Base-by-base conservation (phyloP, 2,329 filamentous ascomycete genomes). In the Colletotrichum sp. region DNA sequence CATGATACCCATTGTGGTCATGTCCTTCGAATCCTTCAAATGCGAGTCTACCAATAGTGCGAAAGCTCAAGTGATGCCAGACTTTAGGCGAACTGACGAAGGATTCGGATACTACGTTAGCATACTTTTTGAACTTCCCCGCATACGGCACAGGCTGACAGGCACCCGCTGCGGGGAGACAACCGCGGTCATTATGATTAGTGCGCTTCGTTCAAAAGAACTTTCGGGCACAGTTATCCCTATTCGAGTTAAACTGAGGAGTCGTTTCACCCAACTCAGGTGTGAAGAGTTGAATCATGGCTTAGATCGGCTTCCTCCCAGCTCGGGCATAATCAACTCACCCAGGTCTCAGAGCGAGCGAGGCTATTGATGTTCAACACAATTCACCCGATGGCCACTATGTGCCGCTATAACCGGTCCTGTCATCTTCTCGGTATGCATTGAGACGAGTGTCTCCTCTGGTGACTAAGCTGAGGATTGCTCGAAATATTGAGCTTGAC, bases 181-280 rank as follows among this genome's bases (percentile, higher is more conserved):
- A 24, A 16, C 28, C n/a, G 30, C 18, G 3, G 13, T 13, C 2
- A 15, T 62, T 36, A 13, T 62, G 30, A 62, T 62, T 62, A 34
- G 28, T 62, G 59, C 59, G 59, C 59, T 62, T 62, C 18, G 8
- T 13, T 62, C 6, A 34, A 36, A 15, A 32, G 32, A 21, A 60
- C 26, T 32, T 32, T 62, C 4, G n/a, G n/a, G 12, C n/a, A n/a
- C 59, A 34, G 18, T 34, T 15, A 32, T 34, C 1, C 30, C 32
- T 3, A 16, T 7, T 34, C 13, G 10, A 62, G 59, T 62, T 62
- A 62, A 10, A 62, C 1, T 62, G 59, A 34, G 59, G 18, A 34
- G 10, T 62, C 44, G n/a, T 49, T 13, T 6, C 18, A 0, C 5
- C 10, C 6, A 49, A 5, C 10, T 8, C 0, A 13, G n/a, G 10